phyloP scores from a whole-genome alignment of 495 filamentous ascomycete species.

The Hypoxylon lienhwacheense region DNA sequence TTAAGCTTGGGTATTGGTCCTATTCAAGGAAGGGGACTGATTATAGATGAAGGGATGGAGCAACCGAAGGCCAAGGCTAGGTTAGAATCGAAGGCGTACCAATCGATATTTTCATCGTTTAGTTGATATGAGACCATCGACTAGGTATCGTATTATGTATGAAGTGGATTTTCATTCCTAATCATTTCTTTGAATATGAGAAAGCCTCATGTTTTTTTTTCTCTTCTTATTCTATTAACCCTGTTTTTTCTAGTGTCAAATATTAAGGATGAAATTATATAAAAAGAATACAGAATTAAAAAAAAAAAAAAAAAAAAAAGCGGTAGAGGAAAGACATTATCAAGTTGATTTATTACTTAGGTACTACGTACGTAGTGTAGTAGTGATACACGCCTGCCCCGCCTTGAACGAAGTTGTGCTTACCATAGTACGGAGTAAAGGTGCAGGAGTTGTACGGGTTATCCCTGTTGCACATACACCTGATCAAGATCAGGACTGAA shows the following conservation, averaged over 20 bases:
- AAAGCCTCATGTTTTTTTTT: slow-evolving; percentile 22
- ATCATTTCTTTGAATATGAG: slow-evolving; percentile 5
- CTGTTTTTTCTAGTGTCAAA: slow-evolving; percentile 1
- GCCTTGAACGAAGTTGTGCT: slow-evolving; percentile 16
- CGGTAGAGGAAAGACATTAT: too few species aligned
- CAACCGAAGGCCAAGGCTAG: neutral
- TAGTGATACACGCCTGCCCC: too few species aligned
- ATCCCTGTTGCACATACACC: slow-evolving; percentile 21
- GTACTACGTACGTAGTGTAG: too few species aligned
- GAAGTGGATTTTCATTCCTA: neutral
- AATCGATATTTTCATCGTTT: slow-evolving; percentile 7
- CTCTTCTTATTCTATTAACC: too few species aligned
- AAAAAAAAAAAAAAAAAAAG: neutral
- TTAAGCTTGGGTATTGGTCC: too few species aligned
- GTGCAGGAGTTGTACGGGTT: neutral
- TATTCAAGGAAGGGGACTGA: too few species aligned
- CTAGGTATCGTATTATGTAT: neutral
- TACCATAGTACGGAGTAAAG: neutral
- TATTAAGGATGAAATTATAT: slow-evolving; percentile 3
- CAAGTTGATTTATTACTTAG: too few species aligned
- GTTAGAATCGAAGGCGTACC: slow-evolving; percentile 10
- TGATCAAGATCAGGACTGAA: slow-evolving; percentile 7
- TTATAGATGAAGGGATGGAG: neutral
- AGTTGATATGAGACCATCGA: slow-evolving; percentile 1
- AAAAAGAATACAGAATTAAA: neutral